phyloP scores from a whole-genome alignment of 768 basidiomycete genomes.

The Tulasnella sp. region DNA sequence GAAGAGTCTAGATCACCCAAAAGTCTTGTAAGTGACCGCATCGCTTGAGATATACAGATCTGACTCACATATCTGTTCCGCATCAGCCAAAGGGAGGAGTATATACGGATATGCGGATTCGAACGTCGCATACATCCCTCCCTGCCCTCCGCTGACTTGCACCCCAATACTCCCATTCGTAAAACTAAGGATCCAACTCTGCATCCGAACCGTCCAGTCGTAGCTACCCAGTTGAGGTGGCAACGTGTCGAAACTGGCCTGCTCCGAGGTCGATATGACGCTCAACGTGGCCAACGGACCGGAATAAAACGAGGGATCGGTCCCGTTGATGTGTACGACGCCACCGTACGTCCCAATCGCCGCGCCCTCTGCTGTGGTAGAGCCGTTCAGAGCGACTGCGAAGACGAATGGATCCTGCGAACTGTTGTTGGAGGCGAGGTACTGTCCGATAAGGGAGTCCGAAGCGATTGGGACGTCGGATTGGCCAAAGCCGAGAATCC shows the following conservation, averaged over 20 bases:
- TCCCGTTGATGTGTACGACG: background rate
- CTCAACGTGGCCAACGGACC: background rate
- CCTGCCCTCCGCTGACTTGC: background rate
- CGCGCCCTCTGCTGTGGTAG: background rate
- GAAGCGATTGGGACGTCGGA: background rate
- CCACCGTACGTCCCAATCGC: background rate
- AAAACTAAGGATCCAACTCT: background rate
- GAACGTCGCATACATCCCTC: slow-evolving; percentile 3
- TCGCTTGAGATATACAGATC: background rate
- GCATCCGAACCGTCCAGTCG: slow-evolving; percentile 1
- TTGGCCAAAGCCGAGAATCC: background rate
- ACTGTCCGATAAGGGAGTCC: slow-evolving; percentile 2
- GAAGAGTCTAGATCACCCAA: background rate
- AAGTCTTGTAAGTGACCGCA: background rate
- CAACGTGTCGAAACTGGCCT: background rate
- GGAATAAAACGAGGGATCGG: slow-evolving; percentile 6
- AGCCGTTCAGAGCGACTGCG: background rate
- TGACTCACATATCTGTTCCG: slow-evolving; percentile 2
- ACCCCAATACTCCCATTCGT: background rate
- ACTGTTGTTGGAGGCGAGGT: background rate
- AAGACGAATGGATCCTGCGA: background rate
- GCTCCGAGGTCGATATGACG: background rate
- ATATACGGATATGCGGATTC: slow-evolving; percentile 12
- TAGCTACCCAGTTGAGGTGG: slow-evolving; percentile 2
- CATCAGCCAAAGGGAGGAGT: slow-evolving; percentile 1